Conservation (phyloP, 2,329 filamentous ascomycete genomes). For the Claviceps africana region DNA sequence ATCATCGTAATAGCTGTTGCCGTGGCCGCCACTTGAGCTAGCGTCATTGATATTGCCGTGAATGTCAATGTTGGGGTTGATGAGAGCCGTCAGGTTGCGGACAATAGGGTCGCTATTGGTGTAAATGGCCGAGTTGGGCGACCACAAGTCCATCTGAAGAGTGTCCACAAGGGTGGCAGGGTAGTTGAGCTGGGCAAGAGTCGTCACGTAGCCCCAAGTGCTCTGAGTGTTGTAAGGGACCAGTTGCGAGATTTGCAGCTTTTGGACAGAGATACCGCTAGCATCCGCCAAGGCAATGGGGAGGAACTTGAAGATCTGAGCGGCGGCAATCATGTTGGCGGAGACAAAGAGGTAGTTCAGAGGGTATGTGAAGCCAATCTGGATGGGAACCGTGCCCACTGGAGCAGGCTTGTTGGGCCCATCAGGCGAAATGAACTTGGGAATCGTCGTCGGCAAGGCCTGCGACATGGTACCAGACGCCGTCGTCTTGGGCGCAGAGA, state of each 20-base stretch:
- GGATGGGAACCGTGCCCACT: conserved; percentile 55
- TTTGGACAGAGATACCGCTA: conserved; percentile 36
- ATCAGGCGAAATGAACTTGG: conserved; percentile 61
- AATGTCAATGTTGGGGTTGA: conserved; percentile 60
- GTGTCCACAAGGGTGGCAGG: conserved; percentile 54
- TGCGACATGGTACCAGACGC: conserved; percentile 30
- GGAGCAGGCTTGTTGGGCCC: conserved; percentile 39
- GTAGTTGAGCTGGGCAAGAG: conserved; percentile 54
- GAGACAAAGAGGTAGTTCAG: conserved; percentile 80
- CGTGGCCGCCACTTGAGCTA: conserved; percentile 18
- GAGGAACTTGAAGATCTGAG: conserved; percentile 72
- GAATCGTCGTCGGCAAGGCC: conserved; percentile 51
- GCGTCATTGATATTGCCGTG: conserved; percentile 23
- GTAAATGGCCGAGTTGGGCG: conserved; percentile 62
- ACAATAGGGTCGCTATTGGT: conserved; percentile 52
- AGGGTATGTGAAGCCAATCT: conserved; percentile 69
- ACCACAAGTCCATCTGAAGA: conserved; percentile 55
- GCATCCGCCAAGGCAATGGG: conserved; percentile 57
- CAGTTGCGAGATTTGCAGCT: conserved; percentile 56
- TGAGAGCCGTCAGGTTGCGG: conserved; percentile 59
- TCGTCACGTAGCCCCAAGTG: conserved; percentile 66
- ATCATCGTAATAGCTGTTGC: conserved; percentile 15
- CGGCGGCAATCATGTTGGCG: conserved; percentile 53
- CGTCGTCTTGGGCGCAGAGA: conserved; percentile 15
- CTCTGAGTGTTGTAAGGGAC: conserved; percentile 60